A percentile compares a stretch with the other conserved stretches of the same genome.
phyloP scores from a whole-genome alignment of 805 yeast species.

The Pichia californica region DNA sequence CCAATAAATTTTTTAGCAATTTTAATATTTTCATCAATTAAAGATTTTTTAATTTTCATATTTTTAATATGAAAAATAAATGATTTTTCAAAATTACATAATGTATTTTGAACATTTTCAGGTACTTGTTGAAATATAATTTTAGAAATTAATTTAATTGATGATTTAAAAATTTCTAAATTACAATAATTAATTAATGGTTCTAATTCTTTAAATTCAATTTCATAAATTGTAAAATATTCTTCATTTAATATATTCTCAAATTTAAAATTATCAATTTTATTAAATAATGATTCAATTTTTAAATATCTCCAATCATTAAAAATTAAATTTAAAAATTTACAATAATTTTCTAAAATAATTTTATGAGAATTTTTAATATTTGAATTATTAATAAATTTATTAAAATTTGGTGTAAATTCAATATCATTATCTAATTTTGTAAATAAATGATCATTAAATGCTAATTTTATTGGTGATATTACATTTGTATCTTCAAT shows the following conservation, averaged over 20 bases:
- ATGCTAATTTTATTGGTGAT: constrained; percentile 17
- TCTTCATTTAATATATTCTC: constrained; percentile 32
- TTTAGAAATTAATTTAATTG: constrained; percentile 55
- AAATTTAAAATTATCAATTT: constrained; percentile 44
- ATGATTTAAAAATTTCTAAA: constrained; percentile 46
- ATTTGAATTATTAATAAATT: not conserved
- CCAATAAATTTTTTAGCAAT: constrained; percentile 33
- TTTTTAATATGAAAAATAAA: constrained; percentile 40
- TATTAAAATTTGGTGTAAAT: constrained; percentile 1
- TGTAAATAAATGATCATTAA: constrained; percentile 8
- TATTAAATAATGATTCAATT: constrained; percentile 49
- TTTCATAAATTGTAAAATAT: constrained; percentile 12
- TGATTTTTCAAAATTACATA: constrained; percentile 46
- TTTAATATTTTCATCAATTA: constrained; percentile 45
- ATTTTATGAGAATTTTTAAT: constrained; percentile 4
- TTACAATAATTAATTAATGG: constrained; percentile 70
- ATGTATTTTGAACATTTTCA: constrained; percentile 42
- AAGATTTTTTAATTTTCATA: constrained; percentile 42
- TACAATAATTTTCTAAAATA: constrained; percentile 14
- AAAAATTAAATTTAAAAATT: constrained; percentile 58
- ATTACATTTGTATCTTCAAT: too few species aligned
- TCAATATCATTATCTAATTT: constrained; percentile 3
- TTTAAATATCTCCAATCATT: constrained; percentile 66
- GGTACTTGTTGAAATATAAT: constrained; percentile 58
- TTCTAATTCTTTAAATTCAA: constrained; percentile 1